These are phyloP conservation scores for Lithocarpus polystachyus DNA, from an alignment of 306 rosid species.

Conservation along the genomic window DNA sequence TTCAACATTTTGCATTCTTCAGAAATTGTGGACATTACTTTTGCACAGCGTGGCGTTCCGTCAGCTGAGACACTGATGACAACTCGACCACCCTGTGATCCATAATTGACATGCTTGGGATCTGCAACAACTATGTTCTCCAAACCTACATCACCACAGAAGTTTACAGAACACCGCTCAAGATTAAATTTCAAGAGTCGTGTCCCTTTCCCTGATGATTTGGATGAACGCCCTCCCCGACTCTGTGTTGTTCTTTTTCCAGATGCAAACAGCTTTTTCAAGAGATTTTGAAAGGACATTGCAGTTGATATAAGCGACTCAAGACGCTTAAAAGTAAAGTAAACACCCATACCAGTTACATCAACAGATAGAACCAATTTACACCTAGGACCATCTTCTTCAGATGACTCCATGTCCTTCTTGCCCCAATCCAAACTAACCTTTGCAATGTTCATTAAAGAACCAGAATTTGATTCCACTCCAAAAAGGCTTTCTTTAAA, in stretches of 20 bases:
- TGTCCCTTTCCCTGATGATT: slow-evolving; percentile 81
- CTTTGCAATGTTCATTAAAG: slow-evolving; percentile 80
- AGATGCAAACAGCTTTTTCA: slow-evolving; percentile 59
- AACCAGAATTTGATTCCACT: slow-evolving; percentile 88
- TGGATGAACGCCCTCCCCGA: slow-evolving; percentile 55
- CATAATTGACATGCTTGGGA: slow-evolving; percentile 90
- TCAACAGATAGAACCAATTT: slow-evolving; percentile 74
- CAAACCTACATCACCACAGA: slow-evolving; percentile 76
- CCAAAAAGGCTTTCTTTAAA: slow-evolving; percentile 82
- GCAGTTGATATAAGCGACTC: slow-evolving; percentile 86
- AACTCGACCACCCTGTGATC: slow-evolving; percentile 94
- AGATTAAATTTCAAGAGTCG: slow-evolving; percentile 75
- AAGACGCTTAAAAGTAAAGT: slow-evolving; percentile 67
- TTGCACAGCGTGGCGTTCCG: slow-evolving; percentile 87
- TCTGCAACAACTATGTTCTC: slow-evolving; percentile 77
- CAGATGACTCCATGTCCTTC: slow-evolving; percentile 76
- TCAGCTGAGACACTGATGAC: slow-evolving; percentile 58
- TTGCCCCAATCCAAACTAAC: slow-evolving; percentile 94
- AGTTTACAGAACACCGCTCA: slow-evolving; percentile 69
- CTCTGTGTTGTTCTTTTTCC: slow-evolving; percentile 53
- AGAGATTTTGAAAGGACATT: slow-evolving; percentile 65
- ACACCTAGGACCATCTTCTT: slow-evolving; percentile 58
- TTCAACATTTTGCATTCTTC: slow-evolving; percentile 59
- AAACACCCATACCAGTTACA: slow-evolving; percentile 86
- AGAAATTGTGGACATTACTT: slow-evolving; percentile 62